These are phyloP conservation scores for Grosmannia huntii DNA, from an alignment of 2,329 filamentous ascomycete species.

Conservation along the genomic window DNA sequence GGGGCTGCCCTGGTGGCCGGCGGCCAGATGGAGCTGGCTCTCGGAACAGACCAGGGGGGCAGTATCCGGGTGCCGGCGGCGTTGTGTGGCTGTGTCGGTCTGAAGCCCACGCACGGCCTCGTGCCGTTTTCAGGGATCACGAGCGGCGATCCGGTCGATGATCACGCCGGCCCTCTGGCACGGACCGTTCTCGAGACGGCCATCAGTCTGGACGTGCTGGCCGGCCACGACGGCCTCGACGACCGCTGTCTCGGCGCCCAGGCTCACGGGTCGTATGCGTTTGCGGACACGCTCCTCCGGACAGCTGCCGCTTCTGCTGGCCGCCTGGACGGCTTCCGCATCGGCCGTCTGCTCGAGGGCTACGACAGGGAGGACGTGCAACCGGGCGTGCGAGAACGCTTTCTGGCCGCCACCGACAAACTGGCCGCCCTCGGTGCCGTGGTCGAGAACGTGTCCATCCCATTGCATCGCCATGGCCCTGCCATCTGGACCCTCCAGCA, in stretches of 20 bases:
- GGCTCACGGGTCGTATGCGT: slow-evolving; percentile 17
- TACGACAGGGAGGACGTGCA: slow-evolving; percentile 24
- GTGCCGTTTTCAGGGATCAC: slow-evolving; percentile 34
- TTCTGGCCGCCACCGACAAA: slow-evolving; percentile 21
- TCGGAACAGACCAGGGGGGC: slow-evolving; percentile 61
- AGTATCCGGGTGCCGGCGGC: slow-evolving; percentile 49
- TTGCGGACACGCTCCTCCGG: slow-evolving; percentile 22
- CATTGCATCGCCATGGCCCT: slow-evolving; percentile 30
- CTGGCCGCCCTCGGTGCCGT: slow-evolving; percentile 27
- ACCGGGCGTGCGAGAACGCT: slow-evolving; percentile 21
- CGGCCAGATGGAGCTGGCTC: slow-evolving; percentile 27
- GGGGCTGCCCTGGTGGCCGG: slow-evolving; percentile 32
- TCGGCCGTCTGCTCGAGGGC: slow-evolving; percentile 31
- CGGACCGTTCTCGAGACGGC: slow-evolving; percentile 27
- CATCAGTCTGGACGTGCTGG: slow-evolving; percentile 23
- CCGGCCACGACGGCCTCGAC: slow-evolving; percentile 35
- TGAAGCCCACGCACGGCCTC: slow-evolving; percentile 33
- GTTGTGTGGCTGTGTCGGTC: slow-evolving; percentile 25
- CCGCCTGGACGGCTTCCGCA: slow-evolving; percentile 24
- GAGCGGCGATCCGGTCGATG: slow-evolving; percentile 24
- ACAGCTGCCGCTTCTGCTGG: slow-evolving; percentile 6
- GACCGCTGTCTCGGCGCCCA: slow-evolving; percentile 14
- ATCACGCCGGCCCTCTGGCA: slow-evolving; percentile 32
- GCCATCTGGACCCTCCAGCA: slow-evolving; percentile 31
- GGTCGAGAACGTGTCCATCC: slow-evolving; percentile 30